phyloP scores from a whole-genome alignment of 2,329 filamentous ascomycete genomes.

The Pseudogymnoascus sp. region DNA sequence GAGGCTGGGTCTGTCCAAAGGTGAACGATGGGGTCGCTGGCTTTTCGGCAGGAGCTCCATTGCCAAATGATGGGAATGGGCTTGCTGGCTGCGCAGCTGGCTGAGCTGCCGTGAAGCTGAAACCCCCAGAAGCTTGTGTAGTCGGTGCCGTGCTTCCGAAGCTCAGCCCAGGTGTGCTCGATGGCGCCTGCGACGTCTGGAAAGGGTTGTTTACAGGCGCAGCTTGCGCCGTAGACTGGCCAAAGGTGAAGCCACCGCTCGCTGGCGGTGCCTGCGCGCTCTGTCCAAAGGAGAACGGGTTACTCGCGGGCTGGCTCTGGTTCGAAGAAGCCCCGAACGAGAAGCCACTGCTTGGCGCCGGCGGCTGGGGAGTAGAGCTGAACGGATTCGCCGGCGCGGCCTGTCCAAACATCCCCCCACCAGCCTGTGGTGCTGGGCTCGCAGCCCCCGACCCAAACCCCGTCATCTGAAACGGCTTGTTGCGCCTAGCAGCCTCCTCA shows the following conservation, averaged over 20 bases:
- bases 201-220: neutral
- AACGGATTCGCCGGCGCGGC: slow-evolving; percentile 7
- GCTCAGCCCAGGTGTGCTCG: neutral
- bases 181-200: neutral
- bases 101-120: neutral
- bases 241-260: neutral
- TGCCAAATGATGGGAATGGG: neutral
- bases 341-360: slow-evolving; percentile 2
- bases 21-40: slow-evolving; percentile 2
- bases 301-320: neutral
- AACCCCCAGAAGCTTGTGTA: neutral
- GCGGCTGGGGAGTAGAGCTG: slow-evolving; percentile 3
- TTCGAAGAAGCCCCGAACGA: slow-evolving; percentile 2
- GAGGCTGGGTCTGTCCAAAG: slow-evolving; percentile 3
- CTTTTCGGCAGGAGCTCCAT: neutral
- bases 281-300: slow-evolving; percentile 5
- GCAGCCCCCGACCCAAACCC: neutral
- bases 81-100: neutral
- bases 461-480: slow-evolving; percentile 10
- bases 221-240: neutral
- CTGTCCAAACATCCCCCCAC: slow-evolving; percentile 9
- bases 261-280: neutral
- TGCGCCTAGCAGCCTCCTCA: slow-evolving; percentile 14
- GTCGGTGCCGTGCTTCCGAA: neutral
- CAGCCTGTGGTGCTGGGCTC: neutral